These are phyloP conservation scores for Tylopilus cervinicoccineus DNA, from an alignment of 768 basidiomycete species.

Conservation along the genomic window DNA sequence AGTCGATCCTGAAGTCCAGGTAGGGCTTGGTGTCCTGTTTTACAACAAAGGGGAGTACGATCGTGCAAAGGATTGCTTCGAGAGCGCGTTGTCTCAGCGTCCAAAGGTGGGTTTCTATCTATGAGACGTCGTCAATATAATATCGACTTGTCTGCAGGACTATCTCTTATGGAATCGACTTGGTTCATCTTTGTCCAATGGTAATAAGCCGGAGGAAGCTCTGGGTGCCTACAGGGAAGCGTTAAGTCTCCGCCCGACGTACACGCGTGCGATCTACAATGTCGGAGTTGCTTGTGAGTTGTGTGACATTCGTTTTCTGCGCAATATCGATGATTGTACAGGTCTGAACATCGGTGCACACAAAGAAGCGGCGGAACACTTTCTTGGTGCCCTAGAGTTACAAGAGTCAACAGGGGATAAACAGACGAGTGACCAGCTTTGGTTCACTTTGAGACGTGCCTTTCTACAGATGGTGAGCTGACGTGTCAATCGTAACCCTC, in stretches of 20 bases:
- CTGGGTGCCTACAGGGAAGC: slow-evolving; percentile 88
- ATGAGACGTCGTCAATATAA: background rate
- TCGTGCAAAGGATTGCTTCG: slow-evolving; percentile 92
- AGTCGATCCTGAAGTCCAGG: slow-evolving; percentile 88
- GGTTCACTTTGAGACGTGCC: slow-evolving; percentile 84
- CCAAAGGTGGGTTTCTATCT: slow-evolving; percentile 52
- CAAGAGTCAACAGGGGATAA: slow-evolving; percentile 65
- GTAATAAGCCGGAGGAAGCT: slow-evolving; percentile 91
- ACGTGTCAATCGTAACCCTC: background rate
- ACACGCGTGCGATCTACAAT: slow-evolving; percentile 96
- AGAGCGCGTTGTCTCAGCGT: slow-evolving; percentile 72
- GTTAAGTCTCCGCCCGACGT: slow-evolving; percentile 85
- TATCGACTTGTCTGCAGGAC: slow-evolving; percentile 46
- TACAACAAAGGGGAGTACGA: slow-evolving; percentile 87
- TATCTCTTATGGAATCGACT: slow-evolving; percentile 95
- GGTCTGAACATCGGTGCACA: slow-evolving; percentile 94
- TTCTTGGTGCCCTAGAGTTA: slow-evolving; percentile 77
- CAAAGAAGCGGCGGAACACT: slow-evolving; percentile 95
- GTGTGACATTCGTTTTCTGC: background rate
- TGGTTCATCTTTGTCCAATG: slow-evolving; percentile 93
- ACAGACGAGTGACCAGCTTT: slow-evolving; percentile 79
- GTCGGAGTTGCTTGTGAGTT: slow-evolving; percentile 93
- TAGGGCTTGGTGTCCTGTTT: slow-evolving; percentile 88
- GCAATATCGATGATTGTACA: slow-evolving; percentile 29
- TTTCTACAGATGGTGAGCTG: slow-evolving; percentile 69